Conservation (phyloP, 2,329 filamentous ascomycete species). For the Fusarium annulatum region DNA sequence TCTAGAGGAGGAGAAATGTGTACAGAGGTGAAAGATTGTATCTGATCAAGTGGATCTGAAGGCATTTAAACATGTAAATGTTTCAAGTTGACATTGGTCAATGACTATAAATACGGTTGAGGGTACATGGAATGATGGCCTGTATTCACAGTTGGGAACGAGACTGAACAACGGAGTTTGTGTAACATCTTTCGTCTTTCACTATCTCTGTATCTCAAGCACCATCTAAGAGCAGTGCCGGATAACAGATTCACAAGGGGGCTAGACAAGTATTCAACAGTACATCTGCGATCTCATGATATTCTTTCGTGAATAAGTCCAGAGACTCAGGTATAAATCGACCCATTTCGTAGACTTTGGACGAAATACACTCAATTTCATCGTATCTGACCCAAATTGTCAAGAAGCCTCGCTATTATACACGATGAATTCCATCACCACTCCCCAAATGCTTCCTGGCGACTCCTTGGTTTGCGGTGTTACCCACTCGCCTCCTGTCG, state of each 20-base stretch:
- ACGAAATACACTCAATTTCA: neutral
- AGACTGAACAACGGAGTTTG: neutral
- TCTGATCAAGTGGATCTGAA: no score
- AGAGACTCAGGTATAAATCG: neutral
- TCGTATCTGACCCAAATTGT: neutral
- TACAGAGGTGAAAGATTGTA: neutral
- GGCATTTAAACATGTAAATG: neutral
- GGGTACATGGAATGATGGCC: no score
- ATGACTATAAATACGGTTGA: neutral
- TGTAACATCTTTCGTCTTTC: neutral
- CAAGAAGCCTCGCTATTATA: neutral
- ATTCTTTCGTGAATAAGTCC: neutral
- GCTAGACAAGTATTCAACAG: neutral
- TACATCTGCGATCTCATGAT: neutral
- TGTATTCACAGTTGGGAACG: neutral
- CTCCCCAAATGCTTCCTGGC: neutral
- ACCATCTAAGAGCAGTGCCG: neutral
- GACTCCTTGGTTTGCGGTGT: neutral
- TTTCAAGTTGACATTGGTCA: neutral
- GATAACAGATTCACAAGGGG: neutral
- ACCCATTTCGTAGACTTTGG: neutral
- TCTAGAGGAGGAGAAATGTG: fast-evolving
- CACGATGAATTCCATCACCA: neutral
- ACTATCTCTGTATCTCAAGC: neutral
- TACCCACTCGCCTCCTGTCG: neutral